Evolutionary conservation across 768 basidiomycete genomes (phyloP).

Genomic region (Porpolomopsis calyptriformis): DNA sequence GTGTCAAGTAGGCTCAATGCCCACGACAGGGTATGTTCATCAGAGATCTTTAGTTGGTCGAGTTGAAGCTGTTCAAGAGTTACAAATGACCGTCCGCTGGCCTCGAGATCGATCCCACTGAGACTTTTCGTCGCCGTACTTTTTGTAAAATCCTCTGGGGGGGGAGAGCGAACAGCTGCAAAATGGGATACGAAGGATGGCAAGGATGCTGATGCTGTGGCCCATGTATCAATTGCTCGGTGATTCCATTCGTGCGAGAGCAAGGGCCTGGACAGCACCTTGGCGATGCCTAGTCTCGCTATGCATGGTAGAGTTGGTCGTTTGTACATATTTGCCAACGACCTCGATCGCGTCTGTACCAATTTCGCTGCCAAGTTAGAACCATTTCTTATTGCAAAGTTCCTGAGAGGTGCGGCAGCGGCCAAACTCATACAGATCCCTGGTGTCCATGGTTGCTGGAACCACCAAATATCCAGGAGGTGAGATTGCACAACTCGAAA

Average conservation of each 20-base stretch:
- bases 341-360: too few relatives aligned
- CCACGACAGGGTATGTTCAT: neutral
- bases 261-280: too few relatives aligned
- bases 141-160: neutral
- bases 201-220: neutral
- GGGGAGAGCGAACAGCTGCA: neutral
- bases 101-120: neutral
- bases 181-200: neutral
- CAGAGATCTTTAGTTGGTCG: neutral
- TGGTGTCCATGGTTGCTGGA: conserved; percentile 82
- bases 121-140: neutral
- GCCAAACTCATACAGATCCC: conserved; percentile 81
- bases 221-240: too few relatives aligned
- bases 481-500: conserved; percentile 23
- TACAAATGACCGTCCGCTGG: neutral
- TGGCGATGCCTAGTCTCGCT: too few relatives aligned
- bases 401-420: conserved; percentile 84
- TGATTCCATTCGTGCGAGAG: too few relatives aligned
- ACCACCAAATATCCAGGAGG: conserved; percentile 75
- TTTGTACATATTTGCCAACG: too few relatives aligned
- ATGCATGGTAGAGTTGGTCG: too few relatives aligned
- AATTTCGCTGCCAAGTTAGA: conserved; percentile 66
- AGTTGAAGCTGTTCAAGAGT: neutral
- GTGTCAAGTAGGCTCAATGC: neutral
- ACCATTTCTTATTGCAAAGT: conserved; percentile 87